Conservation (phyloP, 106 monocot genomes). For the Platanthera zijinensis region DNA sequence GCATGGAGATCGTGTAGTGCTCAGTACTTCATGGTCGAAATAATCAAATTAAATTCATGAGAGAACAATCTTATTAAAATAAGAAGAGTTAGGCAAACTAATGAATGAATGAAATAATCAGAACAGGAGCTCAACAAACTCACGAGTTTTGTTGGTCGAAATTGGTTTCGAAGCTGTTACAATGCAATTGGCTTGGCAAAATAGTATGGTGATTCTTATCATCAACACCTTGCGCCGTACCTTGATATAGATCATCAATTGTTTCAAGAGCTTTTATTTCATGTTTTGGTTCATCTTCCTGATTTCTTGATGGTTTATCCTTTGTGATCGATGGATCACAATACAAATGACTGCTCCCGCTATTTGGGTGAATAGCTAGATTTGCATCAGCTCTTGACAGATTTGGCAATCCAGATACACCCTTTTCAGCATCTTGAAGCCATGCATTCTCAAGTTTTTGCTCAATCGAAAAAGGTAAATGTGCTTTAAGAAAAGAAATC, state of each 20-base stretch:
- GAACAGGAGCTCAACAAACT: conserved; percentile 7
- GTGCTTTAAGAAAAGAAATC: too few relatives aligned
- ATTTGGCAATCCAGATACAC: conserved; percentile 16
- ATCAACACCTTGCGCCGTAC: background rate
- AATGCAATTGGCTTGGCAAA: conserved; percentile 60
- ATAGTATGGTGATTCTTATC: conserved; percentile 21
- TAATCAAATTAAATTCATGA: too few relatives aligned
- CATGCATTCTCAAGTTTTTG: conserved; percentile 67
- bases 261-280: conserved; percentile 38
- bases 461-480: conserved; percentile 9
- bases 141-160: conserved; percentile 35
- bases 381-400: conserved; percentile 26
- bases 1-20: too few relatives aligned
- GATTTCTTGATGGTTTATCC: conserved; percentile 21
- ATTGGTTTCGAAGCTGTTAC: conserved; percentile 25
- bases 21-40: too few relatives aligned
- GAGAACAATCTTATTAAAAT: too few relatives aligned
- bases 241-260: background rate
- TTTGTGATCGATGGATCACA: background rate
- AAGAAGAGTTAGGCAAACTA: too few relatives aligned
- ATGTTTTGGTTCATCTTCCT: conserved; percentile 21
- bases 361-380: conserved; percentile 20
- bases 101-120: too few relatives aligned
- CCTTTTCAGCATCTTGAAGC: conserved; percentile 46
- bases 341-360: background rate